Evolutionary conservation across 139 green algal species (phyloP), one percentile per base, ranked within the genome.

Genomic region (Picochlorum sp.): DNA sequence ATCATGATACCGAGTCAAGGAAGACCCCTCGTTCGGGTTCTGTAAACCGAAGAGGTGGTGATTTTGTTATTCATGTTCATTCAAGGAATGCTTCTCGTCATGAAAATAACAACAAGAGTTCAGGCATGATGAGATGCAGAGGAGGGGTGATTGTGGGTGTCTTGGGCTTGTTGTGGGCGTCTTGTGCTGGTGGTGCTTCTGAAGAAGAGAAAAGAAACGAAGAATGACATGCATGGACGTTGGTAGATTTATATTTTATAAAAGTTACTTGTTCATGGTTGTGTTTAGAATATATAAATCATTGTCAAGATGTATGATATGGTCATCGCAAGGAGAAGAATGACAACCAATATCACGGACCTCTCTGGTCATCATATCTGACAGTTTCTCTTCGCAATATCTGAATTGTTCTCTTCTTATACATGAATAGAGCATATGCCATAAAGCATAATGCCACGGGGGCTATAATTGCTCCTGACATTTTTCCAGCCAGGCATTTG

Each of bases 351-450:
- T 20, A 78, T 31, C 2, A 86, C 66, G 87, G 86, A 3, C 86
- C 87, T 18, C 68, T 62, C 66, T 89, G 81, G 70, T 92, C 87
- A 70, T 95, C 87, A 67, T 86, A 92, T 2, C 87, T 76, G 28
- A 83, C 78, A 1, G 69, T 79, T 23, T 85, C 65, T 45, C 28
- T 49, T 47, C 16, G 44, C 21, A 80, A 45, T 21, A 90, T 86
- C 69, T 88, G 81, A 6, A 61, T 47, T 21, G 71, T 82, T 15
- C 84, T 67, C 49, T 68, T 77, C 44, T 78, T 77, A 80, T 90
- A 94, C 70, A 86, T 77, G 56, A 68, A 82, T 11, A 92, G 73
- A 3, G 83, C 77, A 44, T 94, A 94, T 9, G 74, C 23, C 78
- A 92, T 90, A 67, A 95, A 84, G 4, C 84, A 49, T 52, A 92